Evolutionary conservation across 176 grass and related monocot species (phyloP).

Genomic region (Puya raimondii): DNA sequence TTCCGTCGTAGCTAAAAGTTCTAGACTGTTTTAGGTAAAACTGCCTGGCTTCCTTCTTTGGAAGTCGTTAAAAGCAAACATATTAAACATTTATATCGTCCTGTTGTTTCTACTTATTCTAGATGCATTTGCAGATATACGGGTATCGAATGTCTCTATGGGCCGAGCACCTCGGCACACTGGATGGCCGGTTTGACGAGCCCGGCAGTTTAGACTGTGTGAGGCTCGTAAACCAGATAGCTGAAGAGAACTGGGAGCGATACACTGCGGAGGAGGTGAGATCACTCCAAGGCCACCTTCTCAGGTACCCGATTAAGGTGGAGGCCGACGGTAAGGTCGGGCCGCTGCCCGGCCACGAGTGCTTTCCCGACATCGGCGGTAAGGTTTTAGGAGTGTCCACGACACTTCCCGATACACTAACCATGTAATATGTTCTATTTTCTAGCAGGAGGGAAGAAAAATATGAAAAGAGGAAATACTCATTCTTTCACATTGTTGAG

Average conservation of each 20-base stretch:
- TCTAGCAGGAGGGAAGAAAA: no score
- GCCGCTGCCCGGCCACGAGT: conserved; percentile 44
- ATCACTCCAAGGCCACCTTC: conserved; percentile 63
- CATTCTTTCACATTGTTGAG: no score
- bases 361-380: conserved; percentile 82
- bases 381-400: conserved; percentile 58
- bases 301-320: conserved; percentile 73
- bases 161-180: conserved; percentile 73
- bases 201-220: conserved; percentile 59
- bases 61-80: no score
- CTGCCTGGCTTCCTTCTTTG: no score
- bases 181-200: conserved; percentile 46
- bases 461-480: no score
- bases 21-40: no score
- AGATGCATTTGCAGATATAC: conserved; percentile 47
- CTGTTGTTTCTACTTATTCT: not conserved
- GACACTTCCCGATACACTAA: conserved; percentile 71
- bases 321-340: conserved; percentile 48
- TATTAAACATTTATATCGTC: no score
- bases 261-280: conserved; percentile 39
- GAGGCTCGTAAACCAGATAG: conserved; percentile 55
- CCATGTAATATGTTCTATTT: conserved; percentile 34
- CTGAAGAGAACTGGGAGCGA: conserved; percentile 53
- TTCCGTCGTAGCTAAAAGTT: no score
- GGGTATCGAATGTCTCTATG: conserved; percentile 84